phyloP scores from a whole-genome alignment of 2,329 filamentous ascomycete species.

The Fonsecaea nubica region DNA sequence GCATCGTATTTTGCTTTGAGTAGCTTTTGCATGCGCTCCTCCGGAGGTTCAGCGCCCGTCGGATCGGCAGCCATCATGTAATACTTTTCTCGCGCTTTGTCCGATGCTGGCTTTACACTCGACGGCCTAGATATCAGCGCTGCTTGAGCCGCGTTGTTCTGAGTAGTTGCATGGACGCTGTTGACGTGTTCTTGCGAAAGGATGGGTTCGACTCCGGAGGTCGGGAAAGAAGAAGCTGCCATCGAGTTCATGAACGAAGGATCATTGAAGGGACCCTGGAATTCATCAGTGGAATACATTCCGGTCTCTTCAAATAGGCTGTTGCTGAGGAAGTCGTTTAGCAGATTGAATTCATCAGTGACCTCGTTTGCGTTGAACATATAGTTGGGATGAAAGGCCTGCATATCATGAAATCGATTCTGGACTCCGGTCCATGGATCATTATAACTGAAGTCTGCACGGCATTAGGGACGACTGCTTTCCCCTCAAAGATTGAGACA shows the following conservation, averaged over 20 bases:
- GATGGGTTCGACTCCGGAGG: slow-evolving; percentile 43
- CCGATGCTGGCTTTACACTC: slow-evolving; percentile 65
- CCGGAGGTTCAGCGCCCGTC: slow-evolving; percentile 81
- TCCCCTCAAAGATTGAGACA: slow-evolving; percentile 15
- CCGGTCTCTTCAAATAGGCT: slow-evolving; percentile 82
- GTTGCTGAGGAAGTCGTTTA: slow-evolving; percentile 95
- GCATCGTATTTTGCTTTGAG: slow-evolving; percentile 96
- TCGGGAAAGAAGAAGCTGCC: slow-evolving; percentile 43
- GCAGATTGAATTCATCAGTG: slow-evolving; percentile 92
- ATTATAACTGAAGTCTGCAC: slow-evolving; percentile 78
- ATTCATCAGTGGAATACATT: slow-evolving; percentile 70
- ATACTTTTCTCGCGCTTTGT: slow-evolving; percentile 78
- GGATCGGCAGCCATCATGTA: slow-evolving; percentile 97
- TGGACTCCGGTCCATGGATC: slow-evolving; percentile 76
- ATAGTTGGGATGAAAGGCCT: slow-evolving; percentile 89
- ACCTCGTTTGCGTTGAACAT: slow-evolving; percentile 95
- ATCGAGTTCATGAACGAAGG: slow-evolving; percentile 59
- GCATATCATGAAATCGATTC: slow-evolving; percentile 91
- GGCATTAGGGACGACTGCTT: slow-evolving; percentile 41
- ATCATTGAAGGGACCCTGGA: slow-evolving; percentile 66
- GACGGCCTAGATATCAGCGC: slow-evolving; percentile 67
- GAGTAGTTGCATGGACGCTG: slow-evolving; percentile 48
- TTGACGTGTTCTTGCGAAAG: slow-evolving; percentile 48
- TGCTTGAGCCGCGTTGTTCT: slow-evolving; percentile 46
- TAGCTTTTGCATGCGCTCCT: slow-evolving; percentile 93